Percentiles rank a stretch among this genome's conserved stretches.
phyloP scores from a whole-genome alignment of 352 stramenopile genomes.

The Globisporangium sylvaticum region DNA sequence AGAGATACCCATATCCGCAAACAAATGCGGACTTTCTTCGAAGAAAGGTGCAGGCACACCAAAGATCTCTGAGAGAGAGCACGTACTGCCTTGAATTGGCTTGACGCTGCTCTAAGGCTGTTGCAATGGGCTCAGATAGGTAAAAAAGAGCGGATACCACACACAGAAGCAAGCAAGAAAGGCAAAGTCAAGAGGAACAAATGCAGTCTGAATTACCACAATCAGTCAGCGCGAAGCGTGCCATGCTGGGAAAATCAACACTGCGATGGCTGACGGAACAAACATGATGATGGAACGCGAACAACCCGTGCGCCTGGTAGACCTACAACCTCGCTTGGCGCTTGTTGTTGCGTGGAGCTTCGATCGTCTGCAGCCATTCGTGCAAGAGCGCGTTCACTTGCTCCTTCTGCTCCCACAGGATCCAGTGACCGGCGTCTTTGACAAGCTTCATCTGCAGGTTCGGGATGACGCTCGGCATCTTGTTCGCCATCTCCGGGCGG shows the following conservation, averaged over 20 bases:
- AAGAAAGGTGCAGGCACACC: too few species aligned
- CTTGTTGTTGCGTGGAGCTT: background rate
- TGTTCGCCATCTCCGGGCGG: conserved; percentile 43
- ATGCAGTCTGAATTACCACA: background rate
- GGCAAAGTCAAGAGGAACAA: background rate
- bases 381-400: conserved; percentile 8
- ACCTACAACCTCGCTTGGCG: conserved; percentile 23
- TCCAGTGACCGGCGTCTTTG: conserved; percentile 10
- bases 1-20: too few species aligned
- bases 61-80: too few species aligned
- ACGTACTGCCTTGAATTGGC: too few species aligned
- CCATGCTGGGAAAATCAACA: background rate
- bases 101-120: too few species aligned
- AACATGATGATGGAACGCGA: background rate
- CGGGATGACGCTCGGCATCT: conserved; percentile 34
- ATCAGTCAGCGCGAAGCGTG: background rate
- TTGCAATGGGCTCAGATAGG: too few species aligned
- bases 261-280: background rate
- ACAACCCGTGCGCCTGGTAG: too few species aligned
- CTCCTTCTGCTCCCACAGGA: conserved; percentile 14
- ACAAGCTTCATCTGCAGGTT: conserved; percentile 12
- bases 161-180: too few species aligned
- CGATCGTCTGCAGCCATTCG: conserved; percentile 10
- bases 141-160: too few species aligned
- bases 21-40: too few species aligned